Conservation (phyloP, 441 rosid species). For the Arabidopsis hybrid region DNA sequence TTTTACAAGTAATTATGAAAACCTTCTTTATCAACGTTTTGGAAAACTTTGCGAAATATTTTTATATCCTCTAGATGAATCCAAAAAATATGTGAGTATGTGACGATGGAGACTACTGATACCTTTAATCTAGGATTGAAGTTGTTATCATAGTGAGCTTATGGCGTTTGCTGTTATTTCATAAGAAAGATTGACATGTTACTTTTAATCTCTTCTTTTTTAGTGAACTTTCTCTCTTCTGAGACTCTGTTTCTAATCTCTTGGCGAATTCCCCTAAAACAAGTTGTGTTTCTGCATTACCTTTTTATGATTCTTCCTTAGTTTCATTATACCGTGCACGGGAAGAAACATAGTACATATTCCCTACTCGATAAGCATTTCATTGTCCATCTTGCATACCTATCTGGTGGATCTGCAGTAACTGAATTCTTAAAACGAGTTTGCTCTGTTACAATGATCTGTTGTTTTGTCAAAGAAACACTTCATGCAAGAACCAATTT, state of each 20-base stretch:
- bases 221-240: background rate
- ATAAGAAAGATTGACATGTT: background rate
- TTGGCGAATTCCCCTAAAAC: background rate
- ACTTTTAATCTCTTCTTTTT: background rate
- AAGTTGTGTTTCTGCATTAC: background rate
- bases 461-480: slow-evolving; percentile 10
- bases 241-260: background rate
- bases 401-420: no score
- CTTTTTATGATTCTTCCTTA: background rate
- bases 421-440: background rate
- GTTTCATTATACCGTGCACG: background rate
- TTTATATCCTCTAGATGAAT: no score
- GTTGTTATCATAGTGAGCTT: background rate
- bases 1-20: no score
- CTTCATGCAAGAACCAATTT: background rate
- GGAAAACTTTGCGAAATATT: no score
- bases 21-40: no score
- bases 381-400: background rate
- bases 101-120: background rate
- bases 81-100: no score
- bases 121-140: background rate
- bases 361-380: background rate
- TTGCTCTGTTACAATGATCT: slow-evolving; percentile 1
- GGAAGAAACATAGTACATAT: background rate
- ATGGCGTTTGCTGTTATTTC: background rate